Base-by-base conservation (phyloP, 768 basidiomycete genomes). In the Thelephora aurantiotincta region DNA sequence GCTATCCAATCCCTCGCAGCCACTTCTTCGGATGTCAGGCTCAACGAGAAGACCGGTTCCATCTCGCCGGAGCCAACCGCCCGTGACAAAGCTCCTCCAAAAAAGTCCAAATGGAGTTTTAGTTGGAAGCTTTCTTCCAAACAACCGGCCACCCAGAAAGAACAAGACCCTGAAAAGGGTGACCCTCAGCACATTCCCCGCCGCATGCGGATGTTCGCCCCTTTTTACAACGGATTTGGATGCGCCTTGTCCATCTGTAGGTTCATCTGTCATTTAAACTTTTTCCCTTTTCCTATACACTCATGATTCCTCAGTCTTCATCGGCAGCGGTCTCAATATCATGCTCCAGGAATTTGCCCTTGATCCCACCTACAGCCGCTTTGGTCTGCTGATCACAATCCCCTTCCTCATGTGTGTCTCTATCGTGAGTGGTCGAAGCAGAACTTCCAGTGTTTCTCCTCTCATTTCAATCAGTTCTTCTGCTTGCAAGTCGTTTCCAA, bases 401-500 rank as follows among this genome's bases (percentile, higher is more conserved):
- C 89, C 89, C 0, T 75, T 87, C 58, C 68, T 88, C 5, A 74
- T 85, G 53, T 89, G 85, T 50, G 72, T 92, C 6, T 77, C 82
- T 2, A 59, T 89, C 55, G 84, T 85, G 57, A 60, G 78, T 67
- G 2, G 2, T 44, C 16, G 45, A 43, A 49, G 46, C 18, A 14
- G 12, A 11, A 9, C 20, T 42, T 48, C 30, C 43, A 18, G 11
- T 33, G 49, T 44, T 30, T 19, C 49, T 30, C 20, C 26, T 33
- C 7, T 18, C 35, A 1, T 30, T 43, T 45, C 6, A 43, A 18
- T 5, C 55, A 87, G 82, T 87, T 88, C 68, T 87, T 87, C 58
- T 69, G 77, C 12, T 65, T 80, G 26, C 82, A 85, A 61, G 73
- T 85, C 33, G 53, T 87, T 26, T 64, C 70, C n/a, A 80, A 75